Base-by-base conservation (phyloP, 345 rosid genomes). In the Brassica rapa region DNA sequence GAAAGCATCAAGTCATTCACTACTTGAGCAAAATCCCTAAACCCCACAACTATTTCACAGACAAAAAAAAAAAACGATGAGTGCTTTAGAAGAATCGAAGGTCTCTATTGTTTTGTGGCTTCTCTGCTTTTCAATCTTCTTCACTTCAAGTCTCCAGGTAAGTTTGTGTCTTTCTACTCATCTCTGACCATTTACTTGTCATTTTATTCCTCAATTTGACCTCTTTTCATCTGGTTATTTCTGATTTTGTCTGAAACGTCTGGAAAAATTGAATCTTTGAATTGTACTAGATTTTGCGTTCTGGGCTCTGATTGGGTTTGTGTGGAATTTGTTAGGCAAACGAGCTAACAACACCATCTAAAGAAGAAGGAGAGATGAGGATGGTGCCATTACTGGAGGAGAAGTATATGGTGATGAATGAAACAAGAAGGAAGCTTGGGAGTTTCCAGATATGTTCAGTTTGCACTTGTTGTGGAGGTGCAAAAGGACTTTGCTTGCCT, bases 381-480 rank as follows among this genome's bases (percentile, higher is more conserved):
- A 85, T 88, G 90, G 75, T 84, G 75, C 87, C 96, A 62, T 55
- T 86, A 73, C 80, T 86, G 85, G 90, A 84, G 12, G 86, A 84
- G 81, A 86, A 77, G 83, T 87, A 75, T 88, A 55, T 89, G 89
- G 79, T 94, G 86, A 12, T 85, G 88, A 88, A 89, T 85, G 93
- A 88, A 77, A 90, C 86, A 73, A 92, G 92, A 85, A 89, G 97
- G 82, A 94, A 72, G 82, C 87, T 92, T 37, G 85, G 91, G 12
- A 88, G 97, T 73, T 94, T 92, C 82, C 97, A 84, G 85, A 89
- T 92, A 82, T 94, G 98, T 80, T 95, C 94, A 57, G 83, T 89
- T 25, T 94, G 98, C 78, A 94, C 98, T 71, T 94, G 98, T 85
- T 94, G 98, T 74, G 97, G 97, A 30, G 97, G 97, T 75, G 82